These are phyloP conservation scores for Actinomortierella wolfii DNA, from an alignment of 371 early-diverging fungal species.

Conservation along the genomic window DNA sequence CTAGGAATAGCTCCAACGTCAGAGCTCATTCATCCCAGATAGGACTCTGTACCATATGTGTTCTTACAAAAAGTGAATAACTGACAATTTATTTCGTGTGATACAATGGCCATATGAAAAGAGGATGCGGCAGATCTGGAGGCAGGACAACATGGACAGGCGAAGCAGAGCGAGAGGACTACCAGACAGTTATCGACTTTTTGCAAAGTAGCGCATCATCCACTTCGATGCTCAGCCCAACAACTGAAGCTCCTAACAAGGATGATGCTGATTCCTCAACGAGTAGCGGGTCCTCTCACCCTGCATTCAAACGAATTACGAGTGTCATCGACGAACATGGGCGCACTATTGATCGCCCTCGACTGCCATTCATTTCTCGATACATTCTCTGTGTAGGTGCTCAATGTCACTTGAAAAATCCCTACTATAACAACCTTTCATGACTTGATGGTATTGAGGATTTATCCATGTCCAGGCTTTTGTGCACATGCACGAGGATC, in stretches of 20 bases:
- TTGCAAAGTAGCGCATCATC: constrained; percentile 31
- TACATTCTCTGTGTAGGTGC: constrained; percentile 31
- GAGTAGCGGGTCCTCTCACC: background rate
- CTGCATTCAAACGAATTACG: constrained; percentile 7
- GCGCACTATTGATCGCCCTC: constrained; percentile 23
- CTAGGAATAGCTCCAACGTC: background rate
- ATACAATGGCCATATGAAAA: too few relatives aligned
- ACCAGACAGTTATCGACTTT: constrained; percentile 52
- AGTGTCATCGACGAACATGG: constrained; percentile 33
- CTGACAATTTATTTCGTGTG: background rate
- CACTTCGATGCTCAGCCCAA: constrained; percentile 4
- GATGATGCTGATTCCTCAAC: too few relatives aligned
- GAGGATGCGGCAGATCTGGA: constrained; percentile 59
- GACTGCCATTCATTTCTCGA: constrained; percentile 36
- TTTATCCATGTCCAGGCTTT: too few relatives aligned
- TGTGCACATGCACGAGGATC: too few relatives aligned
- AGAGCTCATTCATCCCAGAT: background rate
- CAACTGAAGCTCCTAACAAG: background rate
- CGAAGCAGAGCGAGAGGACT: constrained; percentile 60
- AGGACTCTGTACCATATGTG: too few relatives aligned
- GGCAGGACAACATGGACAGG: constrained; percentile 64
- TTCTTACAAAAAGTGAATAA: too few relatives aligned
- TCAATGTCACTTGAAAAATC: too few relatives aligned
- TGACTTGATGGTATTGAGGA: background rate
- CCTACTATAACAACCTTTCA: too few relatives aligned